Base-by-base conservation (phyloP, 108 stramenopile species). In the Nitzschia sp. region DNA sequence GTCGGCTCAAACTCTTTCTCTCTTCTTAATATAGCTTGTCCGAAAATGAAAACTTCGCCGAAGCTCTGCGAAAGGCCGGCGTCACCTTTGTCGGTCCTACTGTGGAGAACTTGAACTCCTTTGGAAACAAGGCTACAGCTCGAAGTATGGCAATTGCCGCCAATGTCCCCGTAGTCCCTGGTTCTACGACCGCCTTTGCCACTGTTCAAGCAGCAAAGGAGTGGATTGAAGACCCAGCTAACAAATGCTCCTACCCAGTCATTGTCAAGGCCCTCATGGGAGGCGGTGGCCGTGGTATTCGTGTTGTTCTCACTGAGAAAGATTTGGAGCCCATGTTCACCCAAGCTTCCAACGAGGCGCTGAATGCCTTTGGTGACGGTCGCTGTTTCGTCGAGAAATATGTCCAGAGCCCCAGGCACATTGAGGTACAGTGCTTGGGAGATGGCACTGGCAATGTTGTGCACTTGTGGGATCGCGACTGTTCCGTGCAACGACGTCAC, bases 221-320 rank as follows among this genome's bases (percentile, higher is more conserved):
- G 38, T 95, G 85, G 74, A 90, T 84, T 35, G 90, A 80, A 26
- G 84, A 90, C 29, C 85, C 90, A 0, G 79, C 65, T 15, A 95
- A 97, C 65, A 77, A 79, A 0, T 86, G 84, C 53, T 82, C 68
- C 0, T 95, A 95, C 66, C 97, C 98, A 15, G 94, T 98, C 31
- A 98, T 98, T 80, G 92, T 97, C 68, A 98, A 98, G 89, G 98
- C 97, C 34, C 67, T 81, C 60, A 93, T 94, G 91, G 97, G 97
- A 18, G 97, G 97, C 23, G 97, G 98, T 15, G 97, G 97, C n/a
- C 76, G 89, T 38, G 98, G 98, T 49, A 98, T 98, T 83, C 92
- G 98, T 23, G 84, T 98, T 48, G 96, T 97, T 31, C 79, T 74
- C 19, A 92, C 78, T 2, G 82, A 76, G 17, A 74, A 66, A 35